Conservation (phyloP, 768 basidiomycete genomes). For the Lyophyllum decastes region DNA sequence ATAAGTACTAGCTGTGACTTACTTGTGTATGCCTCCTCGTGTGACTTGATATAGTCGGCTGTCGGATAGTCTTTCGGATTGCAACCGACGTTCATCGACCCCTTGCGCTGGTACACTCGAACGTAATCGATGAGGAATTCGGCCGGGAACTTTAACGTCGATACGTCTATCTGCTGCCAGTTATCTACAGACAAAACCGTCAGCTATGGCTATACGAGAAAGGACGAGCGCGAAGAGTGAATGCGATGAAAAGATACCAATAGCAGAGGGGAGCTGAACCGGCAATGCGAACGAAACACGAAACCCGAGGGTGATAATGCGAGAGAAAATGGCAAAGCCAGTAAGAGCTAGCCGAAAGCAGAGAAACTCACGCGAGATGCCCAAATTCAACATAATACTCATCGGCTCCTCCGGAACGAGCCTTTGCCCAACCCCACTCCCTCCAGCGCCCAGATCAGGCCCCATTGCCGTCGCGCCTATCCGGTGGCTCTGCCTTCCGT, state of each 20-base stretch:
- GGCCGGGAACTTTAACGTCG: conserved; percentile 67
- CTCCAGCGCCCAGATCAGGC: conserved; percentile 36
- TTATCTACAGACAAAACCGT: too few species aligned
- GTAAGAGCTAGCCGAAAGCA: too few species aligned
- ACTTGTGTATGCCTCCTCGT: conserved; percentile 60
- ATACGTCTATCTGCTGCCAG: conserved; percentile 60
- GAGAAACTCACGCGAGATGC: conserved; percentile 54
- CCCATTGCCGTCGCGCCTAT: conserved; percentile 58
- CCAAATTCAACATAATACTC: conserved; percentile 63
- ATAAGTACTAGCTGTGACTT: conserved; percentile 20
- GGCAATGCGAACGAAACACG: too few species aligned
- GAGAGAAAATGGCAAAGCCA: too few species aligned
- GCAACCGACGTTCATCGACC: conserved; percentile 62
- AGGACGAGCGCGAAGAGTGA: too few species aligned
- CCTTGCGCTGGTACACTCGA: conserved; percentile 76
- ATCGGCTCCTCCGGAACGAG: conserved; percentile 60
- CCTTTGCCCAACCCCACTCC: conserved; percentile 59
- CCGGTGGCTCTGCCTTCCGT: conserved; percentile 49
- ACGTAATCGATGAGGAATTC: conserved; percentile 78
- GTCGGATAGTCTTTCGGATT: conserved; percentile 68
- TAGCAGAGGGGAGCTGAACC: too few species aligned
- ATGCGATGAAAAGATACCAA: too few species aligned
- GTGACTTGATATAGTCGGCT: conserved; percentile 55
- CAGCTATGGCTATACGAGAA: too few species aligned
- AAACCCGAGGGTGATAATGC: too few species aligned